Base-by-base conservation (phyloP, 2,329 filamentous ascomycete genomes). In the Passalora sequoiae region DNA sequence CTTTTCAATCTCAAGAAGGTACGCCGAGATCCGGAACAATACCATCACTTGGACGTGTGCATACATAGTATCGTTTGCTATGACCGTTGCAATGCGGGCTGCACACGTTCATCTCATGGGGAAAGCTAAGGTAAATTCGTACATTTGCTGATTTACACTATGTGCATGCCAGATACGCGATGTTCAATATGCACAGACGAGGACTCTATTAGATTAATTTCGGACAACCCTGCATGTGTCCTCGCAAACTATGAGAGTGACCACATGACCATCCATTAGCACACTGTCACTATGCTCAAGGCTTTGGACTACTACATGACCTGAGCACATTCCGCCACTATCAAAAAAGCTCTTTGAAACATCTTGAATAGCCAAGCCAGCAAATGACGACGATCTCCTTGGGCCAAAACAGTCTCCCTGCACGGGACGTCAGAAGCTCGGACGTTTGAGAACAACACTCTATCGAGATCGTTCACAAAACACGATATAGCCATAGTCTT, bases 201-300 rank as follows among this genome's bases (percentile, higher is more conserved):
- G 9, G n/a, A 22, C 32, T 36, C 10, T 13, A 13, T 36, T 36
- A 21, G 17, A 36, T 21, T 15, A 36, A 36, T n/a, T 21, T n/a
- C 33, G n/a, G 33, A 24, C 33, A 36, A 36, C 33, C 33, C 33
- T 36, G 33, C 33, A 24, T 36, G 8, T 36, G 9, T 21, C 16
- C 20, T 20, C 6, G 16, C 33, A n/a, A 8, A 33, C 17, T 33
- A 19, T 19, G 30, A 19, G 30, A 15, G 17, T 19, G n/a, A 8
- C 30, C 17, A 15, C 30, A 17, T 4, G 9, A 20, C 20, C 33
- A 20, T 17, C 17, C 10, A n/a, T 12, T 16, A 12, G 8, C 8
- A 36, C 20, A 24, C n/a, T 36, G 6, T 21, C 24, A 24, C 33
- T n/a, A 20, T 21, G 20, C 17, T 36, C 20, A n/a, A n/a, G n/a